A percentile compares a stretch with the other conserved stretches of the same genome.
Conservation (phyloP, 331 rosid species). For the Malus hybrid region DNA sequence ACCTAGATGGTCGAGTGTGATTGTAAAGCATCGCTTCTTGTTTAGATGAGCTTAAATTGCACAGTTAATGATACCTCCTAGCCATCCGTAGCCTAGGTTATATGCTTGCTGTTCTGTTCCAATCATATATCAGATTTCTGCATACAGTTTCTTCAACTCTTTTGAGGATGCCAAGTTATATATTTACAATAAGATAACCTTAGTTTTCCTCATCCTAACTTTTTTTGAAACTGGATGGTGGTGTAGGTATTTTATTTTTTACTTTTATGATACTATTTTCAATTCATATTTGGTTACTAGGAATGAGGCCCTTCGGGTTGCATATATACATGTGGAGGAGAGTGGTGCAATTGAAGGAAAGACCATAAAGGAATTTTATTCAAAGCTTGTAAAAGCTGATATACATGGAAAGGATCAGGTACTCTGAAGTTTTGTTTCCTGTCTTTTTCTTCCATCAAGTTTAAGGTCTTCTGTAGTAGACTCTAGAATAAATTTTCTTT, state of each 20-base stretch:
- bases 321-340: conserved; percentile 89
- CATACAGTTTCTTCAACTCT: not conserved
- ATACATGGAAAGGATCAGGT: conserved; percentile 98
- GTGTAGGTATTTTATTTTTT: not conserved
- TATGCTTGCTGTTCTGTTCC: not conserved
- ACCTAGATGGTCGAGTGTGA: not conserved
- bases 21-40: too few species aligned
- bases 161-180: not conserved
- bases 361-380: conserved; percentile 48
- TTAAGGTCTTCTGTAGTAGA: not conserved
- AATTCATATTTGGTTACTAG: conserved; percentile 27
- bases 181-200: not conserved
- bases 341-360: conserved; percentile 37
- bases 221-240: not conserved
- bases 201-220: not conserved
- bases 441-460: not conserved
- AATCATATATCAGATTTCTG: not conserved
- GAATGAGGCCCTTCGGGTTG: conserved; percentile 98
- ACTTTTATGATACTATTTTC: not conserved
- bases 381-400: conserved; percentile 97
- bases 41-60: too few species aligned
- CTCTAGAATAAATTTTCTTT: not conserved
- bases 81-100: too few species aligned
- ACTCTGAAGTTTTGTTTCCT: not conserved
- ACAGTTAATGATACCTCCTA: too few species aligned